Conservation (phyloP, 1,284 basidiomycete species). For the Fistulinella staudtii region DNA sequence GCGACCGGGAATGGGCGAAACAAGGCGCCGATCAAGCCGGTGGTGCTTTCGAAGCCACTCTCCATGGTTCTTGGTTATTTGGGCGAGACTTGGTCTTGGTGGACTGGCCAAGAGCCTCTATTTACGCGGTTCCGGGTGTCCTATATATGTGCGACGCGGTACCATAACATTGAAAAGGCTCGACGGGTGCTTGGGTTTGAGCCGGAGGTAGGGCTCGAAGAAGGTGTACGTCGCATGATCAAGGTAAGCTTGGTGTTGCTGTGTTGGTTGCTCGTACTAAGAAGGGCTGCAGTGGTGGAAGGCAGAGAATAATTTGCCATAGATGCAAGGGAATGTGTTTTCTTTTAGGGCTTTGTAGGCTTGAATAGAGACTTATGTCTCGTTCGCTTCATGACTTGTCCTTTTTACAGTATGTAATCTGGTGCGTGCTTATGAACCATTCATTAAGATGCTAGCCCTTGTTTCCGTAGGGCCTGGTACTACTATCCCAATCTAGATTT, state of each 20-base stretch:
- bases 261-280: background rate
- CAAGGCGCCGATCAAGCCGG: no score
- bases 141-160: conserved; percentile 72
- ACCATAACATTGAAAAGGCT: conserved; percentile 96
- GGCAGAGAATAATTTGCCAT: no score
- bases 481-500: no score
- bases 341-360: no score
- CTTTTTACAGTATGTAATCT: no score
- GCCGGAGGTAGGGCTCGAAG: conserved; percentile 85
- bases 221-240: conserved; percentile 79
- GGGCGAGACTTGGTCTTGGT: conserved; percentile 73
- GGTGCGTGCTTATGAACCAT: no score
- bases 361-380: no score
- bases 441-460: no score
- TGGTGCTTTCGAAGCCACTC: conserved; percentile 59
- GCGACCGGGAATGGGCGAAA: no score
- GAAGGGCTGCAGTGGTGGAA: background rate
- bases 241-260: conserved; percentile 42
- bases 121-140: conserved; percentile 87
- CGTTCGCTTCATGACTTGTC: no score
- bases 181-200: conserved; percentile 90
- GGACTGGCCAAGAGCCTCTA: conserved; percentile 76
- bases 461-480: no score
- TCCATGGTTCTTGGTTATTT: conserved; percentile 70
- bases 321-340: no score